Base-by-base conservation (phyloP, 208 protist species). In the Crithidia brevicula region DNA sequence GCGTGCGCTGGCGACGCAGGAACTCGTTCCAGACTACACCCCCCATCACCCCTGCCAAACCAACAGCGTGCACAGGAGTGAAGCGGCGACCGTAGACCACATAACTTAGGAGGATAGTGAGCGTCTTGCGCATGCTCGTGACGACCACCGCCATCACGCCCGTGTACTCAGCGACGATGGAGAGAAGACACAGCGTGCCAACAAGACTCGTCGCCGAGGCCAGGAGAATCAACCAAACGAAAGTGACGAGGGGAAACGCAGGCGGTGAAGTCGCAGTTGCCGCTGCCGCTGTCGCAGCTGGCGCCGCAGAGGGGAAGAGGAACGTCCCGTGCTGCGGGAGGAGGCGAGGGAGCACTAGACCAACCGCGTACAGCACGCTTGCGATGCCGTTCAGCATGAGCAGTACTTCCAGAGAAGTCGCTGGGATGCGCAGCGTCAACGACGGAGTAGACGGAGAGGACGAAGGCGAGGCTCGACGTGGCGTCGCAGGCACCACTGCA, bases 41-140 rank as follows among this genome's bases (percentile, higher is more conserved):
- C 5, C 38, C 58, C 74, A 81, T 73, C 34, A 87, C 79, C 4
- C 67, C 62, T 4, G 46, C 42, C 38, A 86, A 16, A 16, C 77
- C 77, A 8, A 79, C 18, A 10, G 60, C 61, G 46, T 91, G 85
- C 49, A 68, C 13, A 15, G 62, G 2, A 5, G 58, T 66, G 50
- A 91, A 83, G 38, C 72, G 68, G 28, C 75, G 77, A 9, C 66
- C 51, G 40, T 88, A 91, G 10, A 89, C 40, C 43, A 81, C 2
- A 61, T 77, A 89, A 45, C 74, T 88, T 25, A 68, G 72, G n/a
- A 89, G 27, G 28, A 92, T 69, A 4, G 82, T 88, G 20, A 84
- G n/a, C 33, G 75, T 73, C 67, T 91, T 93, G 40, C 84, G 74
- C 28, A 88, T 16, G 34, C 60, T 89, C 49, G 88, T 86, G 20